phyloP scores from a whole-genome alignment of 768 basidiomycete species.

The Termitomyces sp. region DNA sequence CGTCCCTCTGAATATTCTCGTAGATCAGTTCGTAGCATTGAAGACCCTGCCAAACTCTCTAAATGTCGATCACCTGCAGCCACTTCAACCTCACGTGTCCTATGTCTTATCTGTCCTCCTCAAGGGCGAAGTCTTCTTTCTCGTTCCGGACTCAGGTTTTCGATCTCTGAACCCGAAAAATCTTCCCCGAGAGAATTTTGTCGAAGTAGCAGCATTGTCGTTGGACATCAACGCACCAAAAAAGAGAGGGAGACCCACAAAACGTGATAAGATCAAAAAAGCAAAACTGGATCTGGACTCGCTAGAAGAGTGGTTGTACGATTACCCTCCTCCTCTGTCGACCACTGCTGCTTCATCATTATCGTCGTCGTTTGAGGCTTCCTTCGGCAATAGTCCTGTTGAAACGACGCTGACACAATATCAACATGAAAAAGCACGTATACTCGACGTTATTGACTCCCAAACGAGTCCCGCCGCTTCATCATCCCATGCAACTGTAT shows the following conservation, averaged over 20 bases:
- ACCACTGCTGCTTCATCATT: neutral
- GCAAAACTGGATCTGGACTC: slow-evolving; percentile 42
- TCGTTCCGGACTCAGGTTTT: slow-evolving; percentile 49
- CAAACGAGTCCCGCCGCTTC: neutral
- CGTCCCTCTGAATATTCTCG: slow-evolving; percentile 1
- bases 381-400: neutral
- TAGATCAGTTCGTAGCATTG: slow-evolving; percentile 56
- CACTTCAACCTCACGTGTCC: slow-evolving; percentile 45
- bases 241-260: slow-evolving; percentile 62
- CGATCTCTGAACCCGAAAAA: slow-evolving; percentile 54
- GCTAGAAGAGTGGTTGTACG: slow-evolving; percentile 46
- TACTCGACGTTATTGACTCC: slow-evolving; percentile 31
- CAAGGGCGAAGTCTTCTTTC: slow-evolving; percentile 46
- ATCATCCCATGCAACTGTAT: slow-evolving; percentile 18
- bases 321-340: slow-evolving; percentile 15
- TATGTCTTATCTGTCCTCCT: slow-evolving; percentile 46
- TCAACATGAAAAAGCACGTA: slow-evolving; percentile 30
- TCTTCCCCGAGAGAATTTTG: slow-evolving; percentile 65
- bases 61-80: slow-evolving; percentile 29
- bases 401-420: slow-evolving; percentile 28
- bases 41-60: slow-evolving; percentile 42
- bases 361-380: neutral
- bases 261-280: slow-evolving; percentile 52
- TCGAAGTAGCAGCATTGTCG: slow-evolving; percentile 24
- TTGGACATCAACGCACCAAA: slow-evolving; percentile 26